Evolutionary conservation across 306 rosid species (phyloP), one percentile per base, ranked within the genome.

Genomic region (Trichosanthes cucumerina): DNA sequence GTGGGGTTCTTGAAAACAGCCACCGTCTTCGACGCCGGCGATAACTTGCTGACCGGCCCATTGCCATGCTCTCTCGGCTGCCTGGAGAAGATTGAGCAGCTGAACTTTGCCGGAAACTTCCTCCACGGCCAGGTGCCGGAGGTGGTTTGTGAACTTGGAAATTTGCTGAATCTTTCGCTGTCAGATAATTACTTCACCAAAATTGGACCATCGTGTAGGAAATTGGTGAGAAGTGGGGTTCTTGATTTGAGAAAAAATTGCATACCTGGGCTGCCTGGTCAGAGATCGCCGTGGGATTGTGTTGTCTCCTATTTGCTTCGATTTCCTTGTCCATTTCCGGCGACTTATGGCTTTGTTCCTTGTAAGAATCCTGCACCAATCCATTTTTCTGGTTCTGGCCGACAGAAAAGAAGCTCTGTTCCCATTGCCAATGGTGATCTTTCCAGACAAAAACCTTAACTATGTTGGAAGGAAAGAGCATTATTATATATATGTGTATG

Each of bases 41-140:
- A 87, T 56, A 87, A 87, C 81, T 50, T 7, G 6, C 54, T 87
- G 77, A 81, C 88, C 2, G 90, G 90, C 3, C 84, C 88, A 0
- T 65, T 87, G 59, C 90, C 88, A 2, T 79, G 65, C n/a, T 87
- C 90, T 1, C 60, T 87, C 53, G 82, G 84, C 26, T 87, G 90
- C 66, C 47, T 87, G 66, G 79, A 72, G 39, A 81, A 74, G 10
- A 64, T 85, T 10, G 88, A 83, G 86, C 82, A 71, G 56, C 82
- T 85, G 24, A 87, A 85, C 82, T 85, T 87, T 11, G 84, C 90
- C 34, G 84, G 82, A 10, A 87, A 87, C 79, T 59, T 33, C 2
- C 83, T 87, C 12, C 81, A 81, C 47, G 90, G 88, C 11, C 46
- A 64, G 44, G 82, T 87, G 26, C 90, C 90, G 0, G 88, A 85